phyloP scores from a whole-genome alignment of 2,329 filamentous ascomycete species.

The Exophiala spinifera region DNA sequence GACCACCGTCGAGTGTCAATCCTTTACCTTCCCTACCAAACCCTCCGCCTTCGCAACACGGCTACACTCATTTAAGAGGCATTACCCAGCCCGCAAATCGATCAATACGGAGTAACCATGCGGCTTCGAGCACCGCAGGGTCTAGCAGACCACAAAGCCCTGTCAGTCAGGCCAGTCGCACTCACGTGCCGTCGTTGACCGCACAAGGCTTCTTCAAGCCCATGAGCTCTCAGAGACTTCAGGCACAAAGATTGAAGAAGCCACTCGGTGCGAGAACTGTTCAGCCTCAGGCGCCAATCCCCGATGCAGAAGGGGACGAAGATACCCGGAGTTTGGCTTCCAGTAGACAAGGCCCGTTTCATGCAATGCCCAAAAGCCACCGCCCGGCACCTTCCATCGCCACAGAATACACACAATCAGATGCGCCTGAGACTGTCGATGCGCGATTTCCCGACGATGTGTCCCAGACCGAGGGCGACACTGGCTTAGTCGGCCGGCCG shows the following conservation, averaged over 20 bases:
- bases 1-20: conserved; percentile 20
- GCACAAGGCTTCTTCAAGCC: conserved; percentile 92
- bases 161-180: conserved; percentile 69
- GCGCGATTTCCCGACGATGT: conserved; percentile 21
- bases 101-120: conserved; percentile 21
- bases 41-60: conserved; percentile 24
- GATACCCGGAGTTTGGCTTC: conserved; percentile 60
- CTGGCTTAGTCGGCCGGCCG: conserved; percentile 12
- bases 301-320: conserved; percentile 46
- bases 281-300: conserved; percentile 30
- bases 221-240: conserved; percentile 92
- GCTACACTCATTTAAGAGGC: conserved; percentile 26
- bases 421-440: conserved; percentile 58
- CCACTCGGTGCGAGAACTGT: conserved; percentile 40
- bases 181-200: conserved; percentile 84
- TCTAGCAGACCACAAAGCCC: conserved; percentile 52
- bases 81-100: conserved; percentile 27
- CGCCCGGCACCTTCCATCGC: conserved; percentile 70
- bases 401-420: conserved; percentile 75
- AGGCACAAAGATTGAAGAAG: conserved; percentile 74
- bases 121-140: conserved; percentile 44
- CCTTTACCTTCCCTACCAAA: conserved; percentile 23
- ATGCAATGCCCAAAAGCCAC: conserved; percentile 37
- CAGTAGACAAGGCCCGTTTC: conserved; percentile 42
- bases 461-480: conserved; percentile 22